phyloP scores from a whole-genome alignment of 2,329 filamentous ascomycete species.

The Neoascochyta sp. region DNA sequence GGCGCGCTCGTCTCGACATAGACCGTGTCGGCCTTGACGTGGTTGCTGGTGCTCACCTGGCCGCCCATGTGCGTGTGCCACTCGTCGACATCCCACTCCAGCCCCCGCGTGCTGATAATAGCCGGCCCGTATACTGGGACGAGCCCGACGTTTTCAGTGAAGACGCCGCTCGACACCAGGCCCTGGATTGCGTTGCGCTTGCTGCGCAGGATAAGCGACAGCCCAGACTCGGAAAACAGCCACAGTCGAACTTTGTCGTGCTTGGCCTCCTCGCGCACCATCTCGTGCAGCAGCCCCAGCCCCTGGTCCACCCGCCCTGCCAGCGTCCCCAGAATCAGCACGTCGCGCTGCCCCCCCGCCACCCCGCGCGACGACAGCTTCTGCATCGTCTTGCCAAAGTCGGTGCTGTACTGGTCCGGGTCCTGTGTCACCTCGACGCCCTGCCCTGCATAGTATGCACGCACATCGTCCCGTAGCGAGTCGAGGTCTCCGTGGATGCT shows the following conservation, averaged over 20 bases:
- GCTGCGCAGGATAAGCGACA: slow-evolving; percentile 74
- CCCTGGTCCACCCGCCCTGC: slow-evolving; percentile 91
- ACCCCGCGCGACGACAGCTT: slow-evolving; percentile 47
- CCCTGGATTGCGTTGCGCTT: slow-evolving; percentile 67
- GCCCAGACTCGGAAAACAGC: slow-evolving; percentile 73
- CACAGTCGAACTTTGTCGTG: slow-evolving; percentile 57
- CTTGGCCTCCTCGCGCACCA: slow-evolving; percentile 55
- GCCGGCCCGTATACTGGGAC: slow-evolving; percentile 78
- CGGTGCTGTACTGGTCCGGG: slow-evolving; percentile 80
- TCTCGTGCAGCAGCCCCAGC: slow-evolving; percentile 81
- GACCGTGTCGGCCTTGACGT: slow-evolving; percentile 42
- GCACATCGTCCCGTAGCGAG: slow-evolving; percentile 64
- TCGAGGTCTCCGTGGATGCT: slow-evolving; percentile 88
- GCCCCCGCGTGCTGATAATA: slow-evolving; percentile 70
- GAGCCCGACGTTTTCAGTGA: slow-evolving; percentile 80
- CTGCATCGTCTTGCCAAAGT: slow-evolving; percentile 80
- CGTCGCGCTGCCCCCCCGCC: slow-evolving; percentile 46
- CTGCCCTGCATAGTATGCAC: slow-evolving; percentile 62
- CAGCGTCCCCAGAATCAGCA: slow-evolving; percentile 80
- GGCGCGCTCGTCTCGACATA: slow-evolving; percentile 41
- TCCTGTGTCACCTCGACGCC: slow-evolving; percentile 64
- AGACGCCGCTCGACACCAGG: slow-evolving; percentile 48
- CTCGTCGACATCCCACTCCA: slow-evolving; percentile 85
- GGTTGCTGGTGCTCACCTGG: slow-evolving; percentile 50
- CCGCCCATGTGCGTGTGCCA: slow-evolving; percentile 63